A percentile compares a stretch with the other conserved stretches of the same genome.
Evolutionary conservation across 164 flowering plant genomes (phyloP).

Genomic region (Dillenia suffruticosa): DNA sequence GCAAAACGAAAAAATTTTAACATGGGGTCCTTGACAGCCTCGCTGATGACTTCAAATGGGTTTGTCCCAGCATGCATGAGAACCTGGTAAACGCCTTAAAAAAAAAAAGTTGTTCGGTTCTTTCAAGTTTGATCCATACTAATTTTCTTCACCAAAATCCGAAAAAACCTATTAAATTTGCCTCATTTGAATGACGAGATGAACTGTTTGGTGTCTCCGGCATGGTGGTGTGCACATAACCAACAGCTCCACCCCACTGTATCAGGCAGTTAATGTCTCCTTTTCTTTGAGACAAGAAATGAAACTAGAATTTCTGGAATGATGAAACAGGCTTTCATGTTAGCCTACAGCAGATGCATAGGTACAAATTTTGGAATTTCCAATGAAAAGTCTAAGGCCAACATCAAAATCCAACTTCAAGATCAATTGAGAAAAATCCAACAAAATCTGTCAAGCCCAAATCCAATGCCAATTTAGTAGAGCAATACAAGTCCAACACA

Average conservation of each 20-base stretch:
- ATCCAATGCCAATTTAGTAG: too few species aligned
- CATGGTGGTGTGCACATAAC: conserved; percentile 12
- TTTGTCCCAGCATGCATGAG: conserved; percentile 90
- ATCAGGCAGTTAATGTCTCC: conserved; percentile 7
- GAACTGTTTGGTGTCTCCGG: conserved; percentile 16
- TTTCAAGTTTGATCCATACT: conserved; percentile 17
- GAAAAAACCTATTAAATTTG: conserved; percentile 19
- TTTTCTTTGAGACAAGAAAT: conserved; percentile 5
- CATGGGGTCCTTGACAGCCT: conserved; percentile 69
- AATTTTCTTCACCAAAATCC: conserved; percentile 14
- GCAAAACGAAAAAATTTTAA: too few species aligned
- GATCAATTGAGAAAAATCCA: too few species aligned
- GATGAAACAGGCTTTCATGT: too few species aligned
- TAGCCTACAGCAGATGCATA: conserved; percentile 13
- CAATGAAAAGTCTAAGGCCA: too few species aligned
- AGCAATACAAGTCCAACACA: too few species aligned
- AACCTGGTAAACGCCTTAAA: conserved; percentile 60
- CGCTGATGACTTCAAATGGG: conserved; percentile 83
- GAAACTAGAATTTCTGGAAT: background rate
- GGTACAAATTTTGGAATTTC: background rate
- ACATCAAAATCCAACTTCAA: too few species aligned
- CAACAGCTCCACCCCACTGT: conserved; percentile 28
- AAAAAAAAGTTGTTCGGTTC: conserved; percentile 27
- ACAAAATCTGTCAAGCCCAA: too few species aligned
- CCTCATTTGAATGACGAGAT: conserved; percentile 11